Conservation (phyloP, 257 asterid species). For the Scutellaria galericulata region DNA sequence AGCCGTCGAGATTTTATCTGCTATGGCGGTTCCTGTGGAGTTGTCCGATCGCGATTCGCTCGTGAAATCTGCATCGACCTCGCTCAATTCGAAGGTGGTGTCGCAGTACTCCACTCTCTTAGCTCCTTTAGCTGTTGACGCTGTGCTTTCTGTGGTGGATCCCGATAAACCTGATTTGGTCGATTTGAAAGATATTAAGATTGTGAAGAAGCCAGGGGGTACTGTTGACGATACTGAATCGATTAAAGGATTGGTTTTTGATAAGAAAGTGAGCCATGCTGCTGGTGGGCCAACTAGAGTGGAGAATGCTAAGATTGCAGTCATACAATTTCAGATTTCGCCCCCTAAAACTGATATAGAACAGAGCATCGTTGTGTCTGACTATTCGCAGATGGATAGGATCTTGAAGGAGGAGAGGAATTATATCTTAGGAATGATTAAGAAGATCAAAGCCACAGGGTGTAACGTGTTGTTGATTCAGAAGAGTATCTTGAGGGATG, state of each 20-base stretch:
- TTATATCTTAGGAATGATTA: conserved; percentile 88
- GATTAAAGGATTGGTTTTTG: conserved; percentile 84
- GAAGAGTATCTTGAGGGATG: conserved; percentile 98
- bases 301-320: conserved; percentile 93
- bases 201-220: conserved; percentile 93
- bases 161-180: conserved; percentile 89
- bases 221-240: conserved; percentile 93
- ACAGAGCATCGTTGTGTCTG: conserved; percentile 96
- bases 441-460: conserved; percentile 91
- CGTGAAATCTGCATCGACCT: conserved; percentile 79
- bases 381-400: conserved; percentile 98
- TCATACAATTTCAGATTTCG: conserved; percentile 92
- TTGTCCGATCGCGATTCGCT: conserved; percentile 75
- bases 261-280: conserved; percentile 97
- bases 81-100: conserved; percentile 88
- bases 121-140: conserved; percentile 97
- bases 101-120: conserved; percentile 93
- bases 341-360: conserved; percentile 99
- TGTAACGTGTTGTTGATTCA: conserved; percentile 95
- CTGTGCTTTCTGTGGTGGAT: conserved; percentile 91
- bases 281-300: conserved; percentile 88
- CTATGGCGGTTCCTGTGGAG: conserved; percentile 90
- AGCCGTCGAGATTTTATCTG: conserved; percentile 74
- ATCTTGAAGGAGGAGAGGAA: conserved; percentile 98
- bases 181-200: conserved; percentile 86